A percentile compares a stretch with the other conserved stretches of the same genome.
These are phyloP conservation scores for Lodderomyces orthopsilosis DNA, from an alignment of 1,139 yeast genomes.

Conservation along the genomic window DNA sequence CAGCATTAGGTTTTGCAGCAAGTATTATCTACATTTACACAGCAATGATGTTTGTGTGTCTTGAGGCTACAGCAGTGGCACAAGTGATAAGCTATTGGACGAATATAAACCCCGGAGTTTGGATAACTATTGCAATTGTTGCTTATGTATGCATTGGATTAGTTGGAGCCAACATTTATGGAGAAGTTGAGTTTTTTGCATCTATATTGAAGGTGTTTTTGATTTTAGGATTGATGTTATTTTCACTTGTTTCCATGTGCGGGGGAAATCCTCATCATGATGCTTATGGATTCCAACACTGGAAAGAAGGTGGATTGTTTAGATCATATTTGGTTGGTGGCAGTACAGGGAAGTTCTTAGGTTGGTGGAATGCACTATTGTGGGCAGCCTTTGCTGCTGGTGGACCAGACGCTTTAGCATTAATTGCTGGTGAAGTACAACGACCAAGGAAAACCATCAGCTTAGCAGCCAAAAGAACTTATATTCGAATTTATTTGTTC, in stretches of 20 bases:
- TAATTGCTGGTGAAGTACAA: constrained; percentile 33
- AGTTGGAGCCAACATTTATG: constrained; percentile 39
- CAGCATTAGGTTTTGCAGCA: constrained; percentile 40
- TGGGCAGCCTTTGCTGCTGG: constrained; percentile 43
- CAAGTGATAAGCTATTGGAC: constrained; percentile 38
- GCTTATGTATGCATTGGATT: constrained; percentile 29
- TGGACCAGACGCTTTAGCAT: constrained; percentile 40
- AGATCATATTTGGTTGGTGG: constrained; percentile 32
- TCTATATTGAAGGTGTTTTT: constrained; percentile 38
- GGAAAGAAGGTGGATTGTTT: constrained; percentile 36
- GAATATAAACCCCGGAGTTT: constrained; percentile 36
- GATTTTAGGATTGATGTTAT: constrained; percentile 39
- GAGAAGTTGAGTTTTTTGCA: constrained; percentile 38
- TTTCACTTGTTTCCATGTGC: constrained; percentile 38
- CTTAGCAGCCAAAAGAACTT: constrained; percentile 34
- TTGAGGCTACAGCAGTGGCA: constrained; percentile 38
- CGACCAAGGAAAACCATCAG: constrained; percentile 35
- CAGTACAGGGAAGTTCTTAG: constrained; percentile 35
- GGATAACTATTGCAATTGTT: constrained; percentile 31
- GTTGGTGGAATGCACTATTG: constrained; percentile 33
- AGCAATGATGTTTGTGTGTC: constrained; percentile 36
- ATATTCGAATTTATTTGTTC: constrained; percentile 26
- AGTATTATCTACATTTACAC: constrained; percentile 37
- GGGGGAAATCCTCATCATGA: constrained; percentile 37
- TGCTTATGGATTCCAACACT: constrained; percentile 38